phyloP scores from a whole-genome alignment of 805 yeast genomes.

The Limtongozyma cylindracea region DNA sequence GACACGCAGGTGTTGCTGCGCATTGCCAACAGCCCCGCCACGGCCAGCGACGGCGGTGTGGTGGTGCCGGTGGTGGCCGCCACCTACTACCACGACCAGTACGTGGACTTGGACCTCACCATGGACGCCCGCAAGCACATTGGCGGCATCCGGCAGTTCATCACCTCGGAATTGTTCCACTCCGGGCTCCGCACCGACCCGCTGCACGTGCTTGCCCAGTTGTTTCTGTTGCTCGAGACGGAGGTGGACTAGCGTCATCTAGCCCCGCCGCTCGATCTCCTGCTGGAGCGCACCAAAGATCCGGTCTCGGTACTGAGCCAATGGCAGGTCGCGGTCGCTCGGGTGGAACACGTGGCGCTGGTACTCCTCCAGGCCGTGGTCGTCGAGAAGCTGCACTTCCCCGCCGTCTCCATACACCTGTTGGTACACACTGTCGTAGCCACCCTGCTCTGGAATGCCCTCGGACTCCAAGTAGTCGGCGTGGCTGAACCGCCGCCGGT shows the following conservation, averaged over 20 bases:
- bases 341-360: slow-evolving; percentile 88
- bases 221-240: slow-evolving; percentile 13
- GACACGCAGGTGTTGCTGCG: slow-evolving; percentile 6
- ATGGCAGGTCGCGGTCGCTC: slow-evolving; percentile 44
- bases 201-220: slow-evolving; percentile 10
- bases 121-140: slow-evolving; percentile 9
- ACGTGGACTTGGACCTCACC: slow-evolving; percentile 20
- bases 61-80: slow-evolving; percentile 26
- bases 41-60: too few species aligned
- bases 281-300: slow-evolving; percentile 8
- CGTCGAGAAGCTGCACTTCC: too few species aligned
- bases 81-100: slow-evolving; percentile 20
- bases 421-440: too few species aligned
- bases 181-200: slow-evolving; percentile 20
- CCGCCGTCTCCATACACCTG: too few species aligned
- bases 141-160: slow-evolving; percentile 10
- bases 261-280: slow-evolving; percentile 1
- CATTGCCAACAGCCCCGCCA: slow-evolving; percentile 7
- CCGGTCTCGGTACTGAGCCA: too few species aligned
- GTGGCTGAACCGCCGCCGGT: too few species aligned
- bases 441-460: too few species aligned
- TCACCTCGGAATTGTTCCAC: slow-evolving; percentile 24
- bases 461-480: too few species aligned
- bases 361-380: slow-evolving; percentile 77
- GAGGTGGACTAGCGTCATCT: slow-evolving; percentile 10